Evolutionary conservation across 768 basidiomycete species (phyloP).

Genomic region (Agaricus blazei): DNA sequence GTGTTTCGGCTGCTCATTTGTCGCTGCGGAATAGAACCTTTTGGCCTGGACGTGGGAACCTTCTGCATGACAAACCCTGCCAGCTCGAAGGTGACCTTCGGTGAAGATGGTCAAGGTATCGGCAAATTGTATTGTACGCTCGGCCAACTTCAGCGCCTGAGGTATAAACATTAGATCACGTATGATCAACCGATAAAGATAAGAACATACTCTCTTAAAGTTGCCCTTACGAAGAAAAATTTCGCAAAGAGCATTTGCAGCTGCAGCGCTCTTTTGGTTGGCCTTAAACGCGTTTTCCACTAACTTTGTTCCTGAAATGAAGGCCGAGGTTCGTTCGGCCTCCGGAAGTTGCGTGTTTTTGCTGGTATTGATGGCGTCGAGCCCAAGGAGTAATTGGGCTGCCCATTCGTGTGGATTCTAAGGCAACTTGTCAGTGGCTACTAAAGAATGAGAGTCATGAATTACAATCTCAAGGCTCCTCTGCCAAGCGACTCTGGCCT

Average conservation of each 20-base stretch:
- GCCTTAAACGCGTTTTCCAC: constrained; percentile 78
- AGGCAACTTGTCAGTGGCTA: constrained; percentile 6
- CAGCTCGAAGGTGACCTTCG: constrained; percentile 83
- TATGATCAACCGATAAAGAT: neutral
- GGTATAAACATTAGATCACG: neutral
- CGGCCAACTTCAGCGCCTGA: constrained; percentile 88
- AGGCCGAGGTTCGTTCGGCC: constrained; percentile 55
- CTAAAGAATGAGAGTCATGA: neutral
- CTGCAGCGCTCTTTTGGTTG: constrained; percentile 73
- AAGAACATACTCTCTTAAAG: constrained; percentile 45
- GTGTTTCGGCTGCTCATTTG: constrained; percentile 68
- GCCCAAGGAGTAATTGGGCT: constrained; percentile 75
- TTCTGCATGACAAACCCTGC: constrained; percentile 72
- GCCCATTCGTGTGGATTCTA: constrained; percentile 80
- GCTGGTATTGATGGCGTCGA: constrained; percentile 84
- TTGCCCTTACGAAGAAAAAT: constrained; percentile 72
- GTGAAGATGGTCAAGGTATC: constrained; percentile 82
- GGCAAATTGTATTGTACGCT: constrained; percentile 90
- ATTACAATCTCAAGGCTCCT: constrained; percentile 80
- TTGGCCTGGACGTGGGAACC: constrained; percentile 60
- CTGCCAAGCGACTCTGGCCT: constrained; percentile 88
- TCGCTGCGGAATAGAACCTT: constrained; percentile 63
- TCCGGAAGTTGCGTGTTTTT: constrained; percentile 64
- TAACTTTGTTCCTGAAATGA: constrained; percentile 61
- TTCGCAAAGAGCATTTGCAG: constrained; percentile 80